Base-by-base conservation (phyloP, 176 grass and related monocot genomes). In the Alopecurus myosuroides region DNA sequence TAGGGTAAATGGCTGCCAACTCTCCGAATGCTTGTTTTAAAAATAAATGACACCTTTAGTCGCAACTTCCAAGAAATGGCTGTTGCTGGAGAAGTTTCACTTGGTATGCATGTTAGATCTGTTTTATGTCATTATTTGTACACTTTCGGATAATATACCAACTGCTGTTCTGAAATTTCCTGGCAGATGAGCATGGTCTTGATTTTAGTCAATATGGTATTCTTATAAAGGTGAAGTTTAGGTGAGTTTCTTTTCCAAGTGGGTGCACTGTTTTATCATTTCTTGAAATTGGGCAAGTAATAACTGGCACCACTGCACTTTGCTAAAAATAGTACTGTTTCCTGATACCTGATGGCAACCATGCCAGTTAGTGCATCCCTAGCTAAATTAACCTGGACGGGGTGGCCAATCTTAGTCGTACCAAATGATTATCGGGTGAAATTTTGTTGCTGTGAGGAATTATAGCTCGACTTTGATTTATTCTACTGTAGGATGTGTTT, bases 21-120 rank as follows among this genome's bases (percentile, higher is more conserved):
- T 57, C 83, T 98, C 84, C 88, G 85, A 40, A 70, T 64, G 78
- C 93, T 98, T 78, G 91, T 98, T 79, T 79, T 87, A 65, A 95
- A 88, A 91, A 98, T 95, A 94, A 98, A 95, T 56, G 89, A 89
- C 33, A 98, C 91, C 25, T 98, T 95, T 74, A 89, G 93, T 84
- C 87, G 12, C 71, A 98, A 98, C 81, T 98, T 98, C 85, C 96
- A 95, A 94, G 96, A 98, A 82, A 98, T 98, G 96, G 96, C 96
- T 79, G 91, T 98, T 89, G 93, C 96, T 83, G 96, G 96, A 84
- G 96, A 98, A 92, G 91, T 98, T 85, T 95, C 91, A 70, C 79
- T 98, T 41, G 96, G 96, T 98, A 84, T 63, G 44, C 56, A 76
- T 48, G 28, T 39, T 51, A 23, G n/a, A 66, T 51, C 68, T 78